phyloP scores from a whole-genome alignment of 768 basidiomycete species.

The Tricholoma sp. region DNA sequence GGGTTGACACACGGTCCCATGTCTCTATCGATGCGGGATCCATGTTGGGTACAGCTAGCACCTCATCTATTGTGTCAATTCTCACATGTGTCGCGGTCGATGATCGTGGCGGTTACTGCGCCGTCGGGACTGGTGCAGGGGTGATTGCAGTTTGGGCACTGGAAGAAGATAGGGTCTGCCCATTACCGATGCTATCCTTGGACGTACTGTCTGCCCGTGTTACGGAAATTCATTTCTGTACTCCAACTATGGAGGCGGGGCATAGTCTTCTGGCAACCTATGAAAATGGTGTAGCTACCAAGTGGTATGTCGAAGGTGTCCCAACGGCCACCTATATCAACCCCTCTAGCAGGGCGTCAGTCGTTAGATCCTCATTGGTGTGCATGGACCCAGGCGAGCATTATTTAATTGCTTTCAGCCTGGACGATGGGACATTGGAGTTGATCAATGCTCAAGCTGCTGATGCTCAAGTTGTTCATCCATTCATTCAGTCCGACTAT shows the following conservation, averaged over 20 bases:
- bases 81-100: slow-evolving; percentile 63
- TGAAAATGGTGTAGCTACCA: slow-evolving; percentile 52
- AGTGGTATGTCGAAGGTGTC: slow-evolving; percentile 42
- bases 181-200: slow-evolving; percentile 37
- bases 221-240: slow-evolving; percentile 48
- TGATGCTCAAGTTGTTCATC: slow-evolving; percentile 23
- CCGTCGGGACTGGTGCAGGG: slow-evolving; percentile 69
- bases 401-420: slow-evolving; percentile 50
- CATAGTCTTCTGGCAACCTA: slow-evolving; percentile 43
- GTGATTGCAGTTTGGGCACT: slow-evolving; percentile 61
- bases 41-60: slow-evolving; percentile 41
- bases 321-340: slow-evolving; percentile 33
- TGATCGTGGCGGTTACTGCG: slow-evolving; percentile 53
- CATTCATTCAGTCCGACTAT: slow-evolving; percentile 35
- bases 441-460: slow-evolving; percentile 46
- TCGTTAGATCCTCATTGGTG: slow-evolving; percentile 46
- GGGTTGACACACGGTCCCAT: slow-evolving; percentile 35
- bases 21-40: slow-evolving; percentile 47
- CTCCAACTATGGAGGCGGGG: slow-evolving; percentile 2
- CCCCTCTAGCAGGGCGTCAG: slow-evolving; percentile 36
- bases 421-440: slow-evolving; percentile 66
- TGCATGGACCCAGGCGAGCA: slow-evolving; percentile 42
- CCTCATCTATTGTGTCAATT: slow-evolving; percentile 42
- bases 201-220: slow-evolving; percentile 44
- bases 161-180: slow-evolving; percentile 29